Evolutionary conservation across 176 grass and related monocot species (phyloP).

Genomic region (Elymus sibiricus): DNA sequence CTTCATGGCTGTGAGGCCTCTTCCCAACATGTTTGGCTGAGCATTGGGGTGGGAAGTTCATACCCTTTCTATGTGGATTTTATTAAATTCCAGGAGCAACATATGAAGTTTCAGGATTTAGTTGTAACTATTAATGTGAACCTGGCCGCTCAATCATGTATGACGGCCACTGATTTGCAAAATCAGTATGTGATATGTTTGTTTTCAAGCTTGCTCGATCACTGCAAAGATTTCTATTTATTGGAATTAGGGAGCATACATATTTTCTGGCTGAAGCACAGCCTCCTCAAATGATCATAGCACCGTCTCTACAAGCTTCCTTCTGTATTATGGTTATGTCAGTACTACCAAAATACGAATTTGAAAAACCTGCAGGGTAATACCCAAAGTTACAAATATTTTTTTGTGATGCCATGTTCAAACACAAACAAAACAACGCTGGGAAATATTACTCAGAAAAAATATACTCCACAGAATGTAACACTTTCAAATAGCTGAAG

Average conservation of each 20-base stretch:
- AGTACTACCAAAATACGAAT: neutral
- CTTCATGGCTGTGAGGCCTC: conserved; percentile 80
- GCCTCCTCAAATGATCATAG: neutral
- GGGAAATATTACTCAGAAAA: neutral
- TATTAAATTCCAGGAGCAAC: neutral
- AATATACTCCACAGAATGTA: neutral
- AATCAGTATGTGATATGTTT: conserved; percentile 5
- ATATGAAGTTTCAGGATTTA: neutral
- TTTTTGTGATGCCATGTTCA: no score
- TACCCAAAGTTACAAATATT: neutral
- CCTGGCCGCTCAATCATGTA: neutral
- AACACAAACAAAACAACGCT: neutral
- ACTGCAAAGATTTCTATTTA: neutral
- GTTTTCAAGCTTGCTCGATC: neutral
- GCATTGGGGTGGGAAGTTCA: neutral
- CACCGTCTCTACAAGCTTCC: neutral
- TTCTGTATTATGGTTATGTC: neutral
- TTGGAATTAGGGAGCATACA: neutral
- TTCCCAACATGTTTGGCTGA: conserved; percentile 79
- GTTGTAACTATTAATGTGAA: neutral
- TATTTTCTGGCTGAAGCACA: neutral
- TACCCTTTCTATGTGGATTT: neutral
- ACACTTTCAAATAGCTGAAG: neutral
- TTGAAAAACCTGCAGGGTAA: neutral
- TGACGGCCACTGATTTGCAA: conserved; percentile 6